Percentiles rank a stretch among this genome's conserved stretches.
Evolutionary conservation across 2,329 filamentous ascomycete genomes (phyloP).

Genomic region (Colletotrichum chrysophilum): DNA sequence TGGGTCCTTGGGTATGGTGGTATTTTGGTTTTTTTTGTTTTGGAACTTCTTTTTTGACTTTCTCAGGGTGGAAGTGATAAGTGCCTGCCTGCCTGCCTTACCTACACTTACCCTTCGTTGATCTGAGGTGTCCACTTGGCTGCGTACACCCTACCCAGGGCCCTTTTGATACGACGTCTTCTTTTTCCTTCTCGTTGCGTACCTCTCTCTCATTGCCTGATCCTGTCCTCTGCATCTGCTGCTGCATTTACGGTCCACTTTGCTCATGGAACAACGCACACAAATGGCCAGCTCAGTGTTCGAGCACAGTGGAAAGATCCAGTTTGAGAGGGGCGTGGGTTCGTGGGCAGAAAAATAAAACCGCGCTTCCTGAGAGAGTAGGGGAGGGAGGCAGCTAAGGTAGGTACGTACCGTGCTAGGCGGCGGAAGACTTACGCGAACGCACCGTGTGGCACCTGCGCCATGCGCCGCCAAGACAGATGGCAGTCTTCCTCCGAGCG

Average conservation of each 20-base stretch:
- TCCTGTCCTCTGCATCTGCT: background rate
- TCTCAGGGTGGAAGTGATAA: background rate
- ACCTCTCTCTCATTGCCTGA: background rate
- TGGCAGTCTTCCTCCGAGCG: conserved; percentile 7
- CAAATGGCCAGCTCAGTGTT: background rate
- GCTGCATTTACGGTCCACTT: background rate
- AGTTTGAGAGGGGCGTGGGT: background rate
- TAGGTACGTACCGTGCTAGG: background rate
- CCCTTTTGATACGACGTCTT: background rate
- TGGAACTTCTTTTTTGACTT: background rate
- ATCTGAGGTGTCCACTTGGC: background rate
- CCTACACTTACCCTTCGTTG: background rate
- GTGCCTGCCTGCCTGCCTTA: background rate
- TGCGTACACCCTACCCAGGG: background rate
- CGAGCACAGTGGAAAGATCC: background rate
- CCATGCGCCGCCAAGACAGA: conserved; percentile 17
- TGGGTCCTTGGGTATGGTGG: background rate
- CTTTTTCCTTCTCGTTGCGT: background rate
- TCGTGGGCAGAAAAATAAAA: background rate
- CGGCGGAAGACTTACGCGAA: conserved; percentile 16
- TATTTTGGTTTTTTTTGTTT: too few species aligned
- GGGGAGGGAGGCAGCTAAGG: background rate
- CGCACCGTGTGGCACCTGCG: conserved; percentile 15
- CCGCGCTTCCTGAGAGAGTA: background rate
- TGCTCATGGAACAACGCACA: background rate